Evolutionary conservation across 1,284 basidiomycete genomes (phyloP), one percentile per base, ranked within the genome.

Genomic region (Ceratorhiza oryzae-sativae): DNA sequence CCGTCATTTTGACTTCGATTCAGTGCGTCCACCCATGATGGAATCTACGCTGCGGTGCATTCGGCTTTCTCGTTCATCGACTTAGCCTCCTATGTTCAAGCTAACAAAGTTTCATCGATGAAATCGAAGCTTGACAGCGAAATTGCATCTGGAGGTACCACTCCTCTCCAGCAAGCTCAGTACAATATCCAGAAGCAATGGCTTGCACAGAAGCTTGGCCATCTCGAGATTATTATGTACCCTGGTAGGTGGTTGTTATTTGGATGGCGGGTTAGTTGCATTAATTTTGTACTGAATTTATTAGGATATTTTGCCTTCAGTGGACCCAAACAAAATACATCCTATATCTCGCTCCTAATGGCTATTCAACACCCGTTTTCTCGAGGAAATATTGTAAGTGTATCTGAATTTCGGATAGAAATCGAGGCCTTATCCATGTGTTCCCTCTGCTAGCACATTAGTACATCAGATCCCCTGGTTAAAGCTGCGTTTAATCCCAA

Each of bases 311-410:
- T 72, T 46, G 53, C 71, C 15, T 72, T 79, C 51, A 72, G 73
- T 15, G 76, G 77, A 59, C 76, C 75, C 59, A 74, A 74, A 36
- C n/a, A 67, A 5, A 73, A 75, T 23, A 75, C 73, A n/a, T 76
- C 76, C 68, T 73, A 76, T 13, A 73, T 77, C 42, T 74, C 72
- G 10, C 77, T 83, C 3, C 78, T 82, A 73, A 77, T 79, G 15
- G 81, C 81, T 0, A 67, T 81, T 15, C 81, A 81, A 70, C 81
- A 81, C 62, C 79, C 80, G 0, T 73, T 81, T 27, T 79, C 79
- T 13, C 65, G 71, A 30, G 75, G 72, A 5, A 71, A 59, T 30
- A 60, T 55, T 55, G 73, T 74, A 45, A 58, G 73, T 71, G 15
- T 3, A 49, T 61, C 10, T 41, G n/a, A 8, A 41, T 32, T 23